These are phyloP conservation scores for Leptomonas pyrrhocoris DNA, from an alignment of 208 protist genomes.

Conservation along the genomic window DNA sequence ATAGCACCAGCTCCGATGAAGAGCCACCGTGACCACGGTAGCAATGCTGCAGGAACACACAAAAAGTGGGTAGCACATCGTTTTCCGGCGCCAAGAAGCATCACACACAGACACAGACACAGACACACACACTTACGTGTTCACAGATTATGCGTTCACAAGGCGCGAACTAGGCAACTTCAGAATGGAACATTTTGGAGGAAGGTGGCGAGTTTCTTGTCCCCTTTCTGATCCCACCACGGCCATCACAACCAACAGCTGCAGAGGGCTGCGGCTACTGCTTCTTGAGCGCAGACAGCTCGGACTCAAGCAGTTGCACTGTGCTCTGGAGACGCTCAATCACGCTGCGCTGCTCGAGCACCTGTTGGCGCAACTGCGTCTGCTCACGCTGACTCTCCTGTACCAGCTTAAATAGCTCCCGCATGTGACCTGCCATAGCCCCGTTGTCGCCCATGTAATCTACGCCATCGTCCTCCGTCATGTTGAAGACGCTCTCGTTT, in stretches of 20 bases:
- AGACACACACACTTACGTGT: no score
- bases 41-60: no score
- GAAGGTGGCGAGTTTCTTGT: no score
- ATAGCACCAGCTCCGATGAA: no score
- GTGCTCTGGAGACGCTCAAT: slow-evolving; percentile 31
- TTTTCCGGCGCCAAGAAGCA: no score
- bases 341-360: slow-evolving; percentile 36
- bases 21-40: no score
- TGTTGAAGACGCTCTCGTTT: slow-evolving; percentile 51
- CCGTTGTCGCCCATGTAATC: slow-evolving; percentile 38
- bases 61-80: no score
- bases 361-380: slow-evolving; percentile 27
- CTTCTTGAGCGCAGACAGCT: slow-evolving; percentile 35
- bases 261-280: slow-evolving; percentile 3
- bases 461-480: slow-evolving; percentile 35
- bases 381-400: slow-evolving; percentile 44
- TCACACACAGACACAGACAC: no score
- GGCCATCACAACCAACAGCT: neutral
- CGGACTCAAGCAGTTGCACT: slow-evolving; percentile 19
- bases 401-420: slow-evolving; percentile 42
- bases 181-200: no score
- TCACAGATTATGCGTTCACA: no score
- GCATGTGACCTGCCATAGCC: slow-evolving; percentile 30
- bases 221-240: no score
- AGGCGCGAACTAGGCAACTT: no score